These are phyloP conservation scores for Termitomyces sp. DNA, from an alignment of 768 basidiomycete genomes.

Conservation along the genomic window DNA sequence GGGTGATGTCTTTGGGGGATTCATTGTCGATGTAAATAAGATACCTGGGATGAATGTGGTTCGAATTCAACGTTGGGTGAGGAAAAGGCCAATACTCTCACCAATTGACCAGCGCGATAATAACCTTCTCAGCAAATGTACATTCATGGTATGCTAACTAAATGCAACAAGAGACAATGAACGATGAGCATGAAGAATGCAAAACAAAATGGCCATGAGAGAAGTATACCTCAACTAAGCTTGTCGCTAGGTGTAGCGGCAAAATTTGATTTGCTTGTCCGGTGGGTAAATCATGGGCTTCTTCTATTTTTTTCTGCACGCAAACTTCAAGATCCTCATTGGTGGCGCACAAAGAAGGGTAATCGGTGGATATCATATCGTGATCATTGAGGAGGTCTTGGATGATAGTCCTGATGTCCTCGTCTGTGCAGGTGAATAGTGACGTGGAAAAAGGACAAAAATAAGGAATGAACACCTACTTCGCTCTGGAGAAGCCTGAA, in stretches of 20 bases:
- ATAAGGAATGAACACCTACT: no score
- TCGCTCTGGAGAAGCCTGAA: no score
- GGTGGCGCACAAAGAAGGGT: neutral
- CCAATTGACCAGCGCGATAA: constrained; percentile 13
- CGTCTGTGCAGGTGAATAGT: neutral
- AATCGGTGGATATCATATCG: neutral
- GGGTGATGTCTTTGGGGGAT: neutral
- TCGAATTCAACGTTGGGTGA: neutral
- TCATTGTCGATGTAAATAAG: constrained; percentile 17
- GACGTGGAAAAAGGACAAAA: no score
- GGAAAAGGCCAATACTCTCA: neutral
- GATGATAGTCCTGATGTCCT: neutral
- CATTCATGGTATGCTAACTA: neutral
- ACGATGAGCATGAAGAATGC: no score
- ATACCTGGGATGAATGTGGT: neutral
- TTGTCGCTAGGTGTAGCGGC: constrained; percentile 2
- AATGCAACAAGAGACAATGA: no score
- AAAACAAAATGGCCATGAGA: no score
- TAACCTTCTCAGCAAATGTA: constrained; percentile 12
- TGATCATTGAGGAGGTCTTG: constrained; percentile 2
- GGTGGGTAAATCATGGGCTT: neutral
- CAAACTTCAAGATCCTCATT: constrained; percentile 7
- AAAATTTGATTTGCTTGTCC: neutral
- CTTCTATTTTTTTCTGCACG: constrained; percentile 6
- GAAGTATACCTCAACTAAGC: constrained; percentile 8